These are phyloP conservation scores for Diaporthe eres DNA, from an alignment of 2,329 filamentous ascomycete species.

Conservation along the genomic window DNA sequence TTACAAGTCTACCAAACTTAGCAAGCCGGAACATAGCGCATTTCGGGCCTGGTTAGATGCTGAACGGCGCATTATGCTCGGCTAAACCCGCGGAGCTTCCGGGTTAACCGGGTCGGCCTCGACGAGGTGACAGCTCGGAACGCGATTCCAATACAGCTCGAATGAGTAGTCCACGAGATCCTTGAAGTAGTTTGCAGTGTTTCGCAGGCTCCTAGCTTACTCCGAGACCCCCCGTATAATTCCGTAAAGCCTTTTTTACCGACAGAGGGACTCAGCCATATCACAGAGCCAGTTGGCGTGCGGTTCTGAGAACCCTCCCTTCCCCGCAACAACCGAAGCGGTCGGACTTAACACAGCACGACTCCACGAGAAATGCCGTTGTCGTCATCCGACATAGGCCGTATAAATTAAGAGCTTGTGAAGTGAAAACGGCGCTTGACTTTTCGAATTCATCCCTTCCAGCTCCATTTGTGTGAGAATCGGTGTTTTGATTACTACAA, in stretches of 20 bases:
- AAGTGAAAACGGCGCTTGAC: neutral
- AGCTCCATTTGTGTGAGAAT: neutral
- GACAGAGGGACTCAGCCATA: neutral
- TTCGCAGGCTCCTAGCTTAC: neutral
- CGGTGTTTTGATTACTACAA: neutral
- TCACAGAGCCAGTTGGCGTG: neutral
- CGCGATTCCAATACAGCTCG: neutral
- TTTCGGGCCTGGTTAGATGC: neutral
- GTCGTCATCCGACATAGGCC: constrained; percentile 1
- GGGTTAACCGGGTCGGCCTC: constrained; percentile 12
- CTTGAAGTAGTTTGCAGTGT: constrained; percentile 4
- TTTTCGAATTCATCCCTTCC: neutral
- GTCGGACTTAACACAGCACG: constrained; percentile 1
- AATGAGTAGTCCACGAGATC: neutral
- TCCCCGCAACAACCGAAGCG: constrained; percentile 25
- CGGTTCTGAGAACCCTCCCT: neutral
- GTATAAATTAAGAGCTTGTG: neutral
- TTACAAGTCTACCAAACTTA: neutral
- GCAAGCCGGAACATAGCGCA: neutral
- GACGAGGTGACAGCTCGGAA: constrained; percentile 2
- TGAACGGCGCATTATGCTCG: neutral
- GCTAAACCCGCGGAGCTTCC: constrained; percentile 10
- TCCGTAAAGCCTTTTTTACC: neutral
- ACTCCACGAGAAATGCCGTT: constrained; percentile 25
- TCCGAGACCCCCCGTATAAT: neutral